Percentiles rank a stretch among this genome's conserved stretches.
phyloP scores from a whole-genome alignment of 1,139 yeast genomes.

The Saccharomyces hybrid region DNA sequence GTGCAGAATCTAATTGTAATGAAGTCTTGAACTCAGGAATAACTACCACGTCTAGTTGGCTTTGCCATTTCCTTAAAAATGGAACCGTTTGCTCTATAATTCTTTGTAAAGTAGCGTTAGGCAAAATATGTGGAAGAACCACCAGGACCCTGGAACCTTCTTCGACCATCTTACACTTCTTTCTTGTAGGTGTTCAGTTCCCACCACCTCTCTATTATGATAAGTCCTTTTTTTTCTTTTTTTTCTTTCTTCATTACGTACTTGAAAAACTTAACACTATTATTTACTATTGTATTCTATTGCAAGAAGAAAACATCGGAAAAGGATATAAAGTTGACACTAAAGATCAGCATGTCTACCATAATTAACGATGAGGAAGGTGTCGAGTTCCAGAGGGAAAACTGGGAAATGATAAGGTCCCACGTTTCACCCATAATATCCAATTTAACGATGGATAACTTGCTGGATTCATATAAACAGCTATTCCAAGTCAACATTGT shows the following conservation, averaged over 20 bases:
- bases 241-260: not conserved
- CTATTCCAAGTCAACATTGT: constrained; percentile 18
- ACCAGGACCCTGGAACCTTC: not conserved
- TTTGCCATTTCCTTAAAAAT: not conserved
- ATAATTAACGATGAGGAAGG: not conserved
- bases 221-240: not conserved
- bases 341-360: not conserved
- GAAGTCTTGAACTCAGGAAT: constrained; percentile 18
- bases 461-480: constrained; percentile 9
- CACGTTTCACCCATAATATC: constrained; percentile 10
- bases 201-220: not conserved
- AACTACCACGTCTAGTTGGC: constrained; percentile 20
- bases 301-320: not conserved
- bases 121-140: not conserved
- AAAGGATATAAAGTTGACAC: not conserved
- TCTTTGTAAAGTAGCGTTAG: not conserved
- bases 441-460: constrained; percentile 6
- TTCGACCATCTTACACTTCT: not conserved
- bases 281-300: not conserved
- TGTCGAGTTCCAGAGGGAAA: constrained; percentile 7
- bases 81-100: not conserved
- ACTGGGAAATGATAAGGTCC: constrained; percentile 14
- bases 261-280: not conserved
- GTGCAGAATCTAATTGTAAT: constrained; percentile 19
- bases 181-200: not conserved